These are phyloP conservation scores for Aspergillus coremiiformis DNA, from an alignment of 495 filamentous ascomycete species.

Conservation along the genomic window DNA sequence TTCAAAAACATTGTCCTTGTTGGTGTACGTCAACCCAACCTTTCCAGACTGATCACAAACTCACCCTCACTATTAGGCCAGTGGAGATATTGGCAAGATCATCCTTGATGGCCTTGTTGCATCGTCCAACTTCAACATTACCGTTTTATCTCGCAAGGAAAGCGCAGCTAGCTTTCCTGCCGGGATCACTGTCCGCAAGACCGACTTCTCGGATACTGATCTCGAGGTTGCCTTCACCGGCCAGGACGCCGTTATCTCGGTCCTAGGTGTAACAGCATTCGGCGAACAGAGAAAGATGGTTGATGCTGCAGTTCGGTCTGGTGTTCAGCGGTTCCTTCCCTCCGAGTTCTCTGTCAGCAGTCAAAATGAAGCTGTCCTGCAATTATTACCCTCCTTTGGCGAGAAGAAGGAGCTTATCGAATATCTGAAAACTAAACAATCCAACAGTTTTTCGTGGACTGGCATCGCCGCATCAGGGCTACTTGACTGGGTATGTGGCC, in stretches of 20 bases:
- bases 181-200: conserved; percentile 41
- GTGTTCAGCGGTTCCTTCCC: conserved; percentile 50
- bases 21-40: conserved; percentile 12
- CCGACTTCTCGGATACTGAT: conserved; percentile 53
- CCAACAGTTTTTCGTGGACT: conserved; percentile 40
- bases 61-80: conserved; percentile 20
- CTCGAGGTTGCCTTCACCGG: conserved; percentile 36
- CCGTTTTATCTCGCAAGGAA: conserved; percentile 34
- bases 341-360: conserved; percentile 30
- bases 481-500: conserved; percentile 41
- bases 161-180: conserved; percentile 34
- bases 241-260: conserved; percentile 42
- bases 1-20: conserved; percentile 24
- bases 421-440: conserved; percentile 39
- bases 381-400: conserved; percentile 37
- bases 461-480: conserved; percentile 41
- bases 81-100: conserved; percentile 31
- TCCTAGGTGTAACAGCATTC: conserved; percentile 26
- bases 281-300: conserved; percentile 43
- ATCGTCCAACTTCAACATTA: conserved; percentile 50
- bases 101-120: conserved; percentile 28
- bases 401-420: conserved; percentile 38
- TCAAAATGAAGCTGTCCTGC: conserved; percentile 23
- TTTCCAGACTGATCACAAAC: not conserved
- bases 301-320: conserved; percentile 51